Evolutionary conservation across 345 rosid species (phyloP), one percentile per base, ranked within the genome.

Genomic region (Hypericum perforatum): DNA sequence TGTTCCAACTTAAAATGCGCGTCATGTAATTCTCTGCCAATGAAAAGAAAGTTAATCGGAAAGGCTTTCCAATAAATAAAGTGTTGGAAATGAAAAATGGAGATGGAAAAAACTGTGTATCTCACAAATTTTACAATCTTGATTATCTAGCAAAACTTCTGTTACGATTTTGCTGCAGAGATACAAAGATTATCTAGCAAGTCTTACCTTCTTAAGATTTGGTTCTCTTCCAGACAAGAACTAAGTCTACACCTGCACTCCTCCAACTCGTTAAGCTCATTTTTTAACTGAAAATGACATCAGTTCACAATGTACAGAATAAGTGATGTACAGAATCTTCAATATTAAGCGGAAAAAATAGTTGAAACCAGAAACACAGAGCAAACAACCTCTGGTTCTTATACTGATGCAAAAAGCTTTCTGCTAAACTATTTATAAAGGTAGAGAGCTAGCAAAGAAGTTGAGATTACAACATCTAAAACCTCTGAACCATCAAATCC

Each of bases 161-260:
- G 32, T 22, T 22, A 22, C 1, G 32, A 22, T 1, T 22, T 22
- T 22, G 32, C 4, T 22, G 32, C 32, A 22, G 32, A 22, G 2
- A 22, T 22, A 22, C 32, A 22, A 22, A 22, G 32, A 22, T 22
- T 22, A 22, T 22, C 32, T 22, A 4, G 2, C 32, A 22, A 22
- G 32, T 22, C 84, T 73, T 48, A 86, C 95, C 92, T 76, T 11
- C 68, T 67, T 56, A 91, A 84, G 62, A 77, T 81, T 59, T 76
- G 77, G 70, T 91, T 91, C 53, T 91, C 92, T 66, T 85, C 84
- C 37, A 87, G 60, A 76, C 90, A 91, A 71, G 80, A 73, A 56
- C 58, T 77, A 46, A 87, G 79, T 46, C 75, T 79, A 58, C n/a
- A 13, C 62, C 76, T 79, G 79, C 96, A 82, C 59, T 77, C 78